Evolutionary conservation across 495 filamentous ascomycete species (phyloP), one percentile per base, ranked within the genome.

Genomic region (Tuber borchii): DNA sequence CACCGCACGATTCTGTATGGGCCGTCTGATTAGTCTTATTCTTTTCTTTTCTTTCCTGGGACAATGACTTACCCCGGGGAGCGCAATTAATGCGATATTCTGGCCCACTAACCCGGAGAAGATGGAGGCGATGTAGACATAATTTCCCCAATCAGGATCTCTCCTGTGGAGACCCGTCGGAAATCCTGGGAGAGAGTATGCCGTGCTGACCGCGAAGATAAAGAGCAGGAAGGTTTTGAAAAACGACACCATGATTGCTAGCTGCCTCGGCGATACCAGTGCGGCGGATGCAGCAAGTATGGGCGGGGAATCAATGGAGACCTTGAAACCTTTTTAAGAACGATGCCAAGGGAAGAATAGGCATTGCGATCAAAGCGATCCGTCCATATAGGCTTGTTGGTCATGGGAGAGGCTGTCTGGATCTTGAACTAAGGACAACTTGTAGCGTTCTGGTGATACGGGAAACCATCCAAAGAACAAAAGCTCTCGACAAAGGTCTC

Each of bases 111-210:
- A 42, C 0, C 78, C 78, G 26, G 73, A 73, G 4, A 71, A 43
- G 44, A 79, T 72, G 73, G 72, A 75, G 14, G 78, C 71, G 1
- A 79, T 75, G 34, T 79, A 79, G 39, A 79, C 78, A 68, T 79
- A 79, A 16, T 79, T 75, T 48, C 78, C 78, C 78, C 78, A 79
- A 39, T 79, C 76, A 40, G 46, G 46, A n/a, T 76, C 65, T 31
- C 75, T 77, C 37, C 17, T 46, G 17, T 65, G 16, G 5, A 77
- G 65, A 9, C 42, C 69, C 16, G 20, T 22, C 34, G 73, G 20
- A 2, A 7, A 31, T 31, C 56, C 56, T 31, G 56, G 56, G 56
- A 77, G 76, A 22, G 61, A 61, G 37, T 76, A 74, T 9, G 70
- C 73, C 22, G 61, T 31, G 34, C 72, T 43, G 12, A 40, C 31